These are phyloP conservation scores for Chlorella sp. DNA, from an alignment of 139 green algal species.

Conservation along the genomic window DNA sequence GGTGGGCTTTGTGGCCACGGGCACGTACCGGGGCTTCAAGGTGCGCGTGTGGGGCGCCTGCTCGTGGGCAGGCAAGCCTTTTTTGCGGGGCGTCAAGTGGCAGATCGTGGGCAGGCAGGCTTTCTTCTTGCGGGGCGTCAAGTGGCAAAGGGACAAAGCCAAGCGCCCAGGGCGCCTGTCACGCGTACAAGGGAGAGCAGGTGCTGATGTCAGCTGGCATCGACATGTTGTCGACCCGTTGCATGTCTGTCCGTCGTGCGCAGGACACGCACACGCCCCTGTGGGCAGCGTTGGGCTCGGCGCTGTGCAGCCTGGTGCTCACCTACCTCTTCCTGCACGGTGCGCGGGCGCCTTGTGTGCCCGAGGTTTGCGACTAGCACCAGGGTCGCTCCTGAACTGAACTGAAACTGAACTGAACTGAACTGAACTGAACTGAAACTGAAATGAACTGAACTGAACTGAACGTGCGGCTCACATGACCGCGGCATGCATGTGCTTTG, in stretches of 20 bases:
- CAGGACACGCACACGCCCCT: slow-evolving; percentile 52
- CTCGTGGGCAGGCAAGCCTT: neutral
- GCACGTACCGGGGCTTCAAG: slow-evolving; percentile 47
- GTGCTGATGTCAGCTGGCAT: neutral
- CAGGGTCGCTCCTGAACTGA: too few relatives aligned
- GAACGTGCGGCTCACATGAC: too few relatives aligned
- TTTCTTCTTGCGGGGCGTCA: neutral
- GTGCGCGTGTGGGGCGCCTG: neutral
- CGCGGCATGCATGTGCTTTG: too few relatives aligned
- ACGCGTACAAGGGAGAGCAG: neutral
- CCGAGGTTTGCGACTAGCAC: too few relatives aligned
- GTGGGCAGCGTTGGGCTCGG: slow-evolving; percentile 18
- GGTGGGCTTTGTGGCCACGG: slow-evolving; percentile 47
- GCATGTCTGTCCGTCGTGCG: neutral
- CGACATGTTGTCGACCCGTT: neutral
- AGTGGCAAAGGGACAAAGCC: neutral
- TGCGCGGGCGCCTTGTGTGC: too few relatives aligned
- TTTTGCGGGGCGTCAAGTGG: too few relatives aligned
- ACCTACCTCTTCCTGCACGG: slow-evolving; percentile 25
- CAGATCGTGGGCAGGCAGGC: neutral
- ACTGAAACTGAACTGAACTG: too few relatives aligned
- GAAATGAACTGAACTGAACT: too few relatives aligned
- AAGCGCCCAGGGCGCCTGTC: neutral
- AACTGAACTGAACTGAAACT: too few relatives aligned
- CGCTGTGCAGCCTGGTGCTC: slow-evolving; percentile 18